phyloP scores from a whole-genome alignment of 345 rosid species.

The Sonneratia alba region DNA sequence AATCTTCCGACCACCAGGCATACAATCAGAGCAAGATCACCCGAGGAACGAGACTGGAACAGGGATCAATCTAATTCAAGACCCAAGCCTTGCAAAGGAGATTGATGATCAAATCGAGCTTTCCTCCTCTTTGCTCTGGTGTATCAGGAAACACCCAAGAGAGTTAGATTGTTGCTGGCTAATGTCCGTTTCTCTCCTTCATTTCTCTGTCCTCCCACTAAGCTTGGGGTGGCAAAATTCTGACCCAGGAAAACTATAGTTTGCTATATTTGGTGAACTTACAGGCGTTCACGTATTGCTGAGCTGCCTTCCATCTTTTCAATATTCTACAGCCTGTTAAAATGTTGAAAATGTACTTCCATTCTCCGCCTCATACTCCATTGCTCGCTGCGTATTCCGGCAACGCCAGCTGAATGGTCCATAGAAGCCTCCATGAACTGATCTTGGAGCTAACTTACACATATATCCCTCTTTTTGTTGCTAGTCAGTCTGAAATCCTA shows the following conservation, averaged over 20 bases:
- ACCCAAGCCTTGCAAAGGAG: conserved; percentile 22
- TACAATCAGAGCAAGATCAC: not conserved
- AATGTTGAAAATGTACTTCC: no score
- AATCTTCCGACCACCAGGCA: not conserved
- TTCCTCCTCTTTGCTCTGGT: conserved; percentile 18
- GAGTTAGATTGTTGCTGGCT: not conserved
- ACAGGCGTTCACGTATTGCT: no score
- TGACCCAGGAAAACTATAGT: conserved; percentile 5
- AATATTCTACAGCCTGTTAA: no score
- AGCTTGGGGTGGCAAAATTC: conserved; percentile 7
- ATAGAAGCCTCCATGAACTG: no score
- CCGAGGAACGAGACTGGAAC: not conserved
- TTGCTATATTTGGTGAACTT: conserved; percentile 7
- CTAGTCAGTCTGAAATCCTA: no score
- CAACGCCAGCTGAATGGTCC: no score
- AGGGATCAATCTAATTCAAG: not conserved
- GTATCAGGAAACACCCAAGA: conserved; percentile 20
- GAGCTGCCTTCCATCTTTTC: no score
- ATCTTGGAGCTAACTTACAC: no score
- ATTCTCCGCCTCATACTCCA: no score
- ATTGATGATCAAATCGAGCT: conserved; percentile 19
- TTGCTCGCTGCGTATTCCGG: no score
- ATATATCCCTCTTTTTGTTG: no score
- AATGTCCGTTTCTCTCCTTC: not conserved
- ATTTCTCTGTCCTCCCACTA: conserved; percentile 9